Base-by-base conservation (phyloP, 306 rosid genomes). In the Rosa chinensis region DNA sequence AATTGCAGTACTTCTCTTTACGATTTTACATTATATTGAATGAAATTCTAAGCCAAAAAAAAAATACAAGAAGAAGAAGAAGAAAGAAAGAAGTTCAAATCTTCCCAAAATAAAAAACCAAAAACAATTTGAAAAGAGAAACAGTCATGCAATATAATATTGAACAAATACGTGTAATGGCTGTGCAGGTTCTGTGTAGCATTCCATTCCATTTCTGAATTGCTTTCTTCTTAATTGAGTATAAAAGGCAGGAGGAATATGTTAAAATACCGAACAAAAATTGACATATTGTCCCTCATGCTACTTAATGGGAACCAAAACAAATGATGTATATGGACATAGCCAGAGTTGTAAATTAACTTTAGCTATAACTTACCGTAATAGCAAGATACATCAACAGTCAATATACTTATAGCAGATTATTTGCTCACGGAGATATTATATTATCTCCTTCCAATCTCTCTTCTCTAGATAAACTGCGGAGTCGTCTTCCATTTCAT, bases 401-500 rank as follows among this genome's bases (percentile, higher is more conserved):
- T 55, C 25, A 56, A 20, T 56, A 8, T n/a, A 25, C 18, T 25
- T 61, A 1, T 11, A 61, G 37, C 67, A 61, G 8, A 20, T n/a
- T 53, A 53, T 6, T 23, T 59, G 14, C 66, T 1, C 17, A 61
- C 66, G 35, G 5, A 9, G 66, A 55, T 8, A 0, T n/a, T 56
- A 53, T 56, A 16, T 58, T 0, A 2, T 56, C 17, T 23, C 67
- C 67, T 10, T 23, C 3, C 2, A 32, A 1, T 23, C 1, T 28
- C 40, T 61, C 18, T 11, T 10, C 17, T 61, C 16, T 61, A 61
- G 25, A 25, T 61, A 61, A 10, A 61, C 40, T 4, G 17, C 10
- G 67, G 18, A 61, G 67, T 61, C 12, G 4, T 61, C 67, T 61
- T 13, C 67, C 39, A 61, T 61, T 61, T 61, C 67, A 61, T 56